Evolutionary conservation across 495 filamentous ascomycete species (phyloP), one percentile per base, ranked within the genome.

Genomic region (Neurospora tetraspora): DNA sequence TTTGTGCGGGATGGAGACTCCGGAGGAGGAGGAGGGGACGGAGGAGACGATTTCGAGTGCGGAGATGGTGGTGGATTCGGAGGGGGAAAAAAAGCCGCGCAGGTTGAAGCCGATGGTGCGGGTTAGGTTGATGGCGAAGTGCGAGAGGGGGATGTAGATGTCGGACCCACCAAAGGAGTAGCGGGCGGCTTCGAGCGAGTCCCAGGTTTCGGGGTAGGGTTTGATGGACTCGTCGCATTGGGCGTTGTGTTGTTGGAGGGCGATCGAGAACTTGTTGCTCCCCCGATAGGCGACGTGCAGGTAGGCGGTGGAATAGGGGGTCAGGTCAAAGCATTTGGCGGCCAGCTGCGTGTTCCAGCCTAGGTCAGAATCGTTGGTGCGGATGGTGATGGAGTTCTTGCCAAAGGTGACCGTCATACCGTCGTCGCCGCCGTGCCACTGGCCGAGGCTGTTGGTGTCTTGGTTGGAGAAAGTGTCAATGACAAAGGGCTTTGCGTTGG

Each of bases 201-300:
- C 92, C 84, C 90, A 91, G 6, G 91, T 92, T 76, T 89, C 91
- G 1, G 91, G 91, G 75, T 86, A 93, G 1, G 92, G 91, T n/a
- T 83, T 83, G 20, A 88, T 83, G 27, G 73, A 74, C 16, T 86
- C 83, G 75, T 90, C 84, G 76, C 92, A 94, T 6, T 82, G 79
- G 12, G 82, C 76, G 75, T 94, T 94, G 79, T 93, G 88, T 78
- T 94, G 90, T 74, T 93, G 91, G 23, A 94, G 78, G 3, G 91
- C 87, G 53, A 94, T 83, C 9, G 86, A 89, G 79, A 93, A 94
- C 37, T 87, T 84, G 74, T 86, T 88, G 74, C 85, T 89, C 5
- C 92, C 92, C 10, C 84, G 85, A 80, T 91, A 93, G 16, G 86
- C 86, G 70, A 94, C 86, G 81, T 93, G 92, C n/a, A 94, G 82